These are phyloP conservation scores for Lachnellula occidentalis DNA, from an alignment of 2,329 filamentous ascomycete species.

Conservation along the genomic window DNA sequence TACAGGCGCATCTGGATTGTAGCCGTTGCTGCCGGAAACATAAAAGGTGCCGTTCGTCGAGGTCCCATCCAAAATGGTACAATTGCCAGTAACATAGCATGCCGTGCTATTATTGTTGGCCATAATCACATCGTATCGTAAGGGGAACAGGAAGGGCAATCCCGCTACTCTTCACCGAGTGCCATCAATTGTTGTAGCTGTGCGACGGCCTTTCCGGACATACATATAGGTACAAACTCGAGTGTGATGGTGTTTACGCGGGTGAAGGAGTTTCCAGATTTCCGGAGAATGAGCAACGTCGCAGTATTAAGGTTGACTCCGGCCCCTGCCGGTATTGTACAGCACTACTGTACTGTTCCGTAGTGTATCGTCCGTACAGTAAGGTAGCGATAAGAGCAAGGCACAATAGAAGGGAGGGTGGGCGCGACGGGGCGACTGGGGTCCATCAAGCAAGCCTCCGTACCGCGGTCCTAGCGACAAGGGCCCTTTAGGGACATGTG, in stretches of 20 bases:
- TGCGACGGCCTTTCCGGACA: background rate
- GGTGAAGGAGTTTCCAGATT: background rate
- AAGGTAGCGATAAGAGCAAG: no score
- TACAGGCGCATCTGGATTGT: conserved; percentile 23
- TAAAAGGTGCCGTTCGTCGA: conserved; percentile 19
- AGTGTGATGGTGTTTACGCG: background rate
- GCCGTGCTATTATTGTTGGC: conserved; percentile 12
- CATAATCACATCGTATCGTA: background rate
- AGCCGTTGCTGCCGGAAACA: conserved; percentile 12
- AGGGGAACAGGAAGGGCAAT: background rate
- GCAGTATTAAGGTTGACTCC: background rate
- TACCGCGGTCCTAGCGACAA: no score
- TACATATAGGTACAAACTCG: background rate
- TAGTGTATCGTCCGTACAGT: background rate
- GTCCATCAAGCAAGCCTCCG: no score
- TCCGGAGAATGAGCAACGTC: background rate
- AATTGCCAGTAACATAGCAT: conserved; percentile 15
- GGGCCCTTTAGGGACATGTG: no score
- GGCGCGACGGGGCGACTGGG: no score
- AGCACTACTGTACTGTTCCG: no score
- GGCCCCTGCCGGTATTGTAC: background rate
- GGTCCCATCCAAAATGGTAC: conserved; percentile 14
- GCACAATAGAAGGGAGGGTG: no score
- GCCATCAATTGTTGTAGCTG: background rate
- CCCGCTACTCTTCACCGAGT: background rate